Evolutionary conservation across 441 rosid species (phyloP).

Genomic region (Omphalea diandra): DNA sequence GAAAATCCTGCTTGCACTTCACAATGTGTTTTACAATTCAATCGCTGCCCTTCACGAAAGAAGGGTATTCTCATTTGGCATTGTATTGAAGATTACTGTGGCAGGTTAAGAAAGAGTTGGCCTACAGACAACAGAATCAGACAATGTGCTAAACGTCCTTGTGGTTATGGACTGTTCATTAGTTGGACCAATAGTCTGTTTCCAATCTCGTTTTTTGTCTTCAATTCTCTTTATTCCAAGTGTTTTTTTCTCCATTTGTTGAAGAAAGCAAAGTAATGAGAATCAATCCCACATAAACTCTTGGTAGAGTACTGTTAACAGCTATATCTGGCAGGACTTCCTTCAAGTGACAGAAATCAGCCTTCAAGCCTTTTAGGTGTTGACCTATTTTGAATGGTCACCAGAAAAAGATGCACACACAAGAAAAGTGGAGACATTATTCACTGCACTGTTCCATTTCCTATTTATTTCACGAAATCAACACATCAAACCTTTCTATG

Average conservation of each 20-base stretch:
- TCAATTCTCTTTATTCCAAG: neutral
- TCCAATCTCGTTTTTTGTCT: neutral
- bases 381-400: neutral
- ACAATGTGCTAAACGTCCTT: too few species aligned
- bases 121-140: too few species aligned
- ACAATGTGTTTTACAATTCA: too few species aligned
- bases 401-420: neutral
- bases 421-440: neutral
- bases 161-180: too few species aligned
- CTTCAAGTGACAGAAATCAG: neutral
- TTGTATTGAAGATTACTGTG: too few species aligned
- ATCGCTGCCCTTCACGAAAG: too few species aligned
- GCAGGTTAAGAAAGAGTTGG: neutral
- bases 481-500: neutral
- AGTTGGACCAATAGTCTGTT: neutral
- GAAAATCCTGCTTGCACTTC: too few species aligned
- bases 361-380: neutral
- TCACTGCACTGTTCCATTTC: neutral
- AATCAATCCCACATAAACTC: neutral
- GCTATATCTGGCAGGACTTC: neutral
- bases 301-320: neutral
- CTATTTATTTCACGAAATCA: neutral
- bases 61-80: too few species aligned
- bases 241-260: neutral
- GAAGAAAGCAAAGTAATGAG: neutral